phyloP scores from a whole-genome alignment of 345 rosid species.

The Turritis glabra region DNA sequence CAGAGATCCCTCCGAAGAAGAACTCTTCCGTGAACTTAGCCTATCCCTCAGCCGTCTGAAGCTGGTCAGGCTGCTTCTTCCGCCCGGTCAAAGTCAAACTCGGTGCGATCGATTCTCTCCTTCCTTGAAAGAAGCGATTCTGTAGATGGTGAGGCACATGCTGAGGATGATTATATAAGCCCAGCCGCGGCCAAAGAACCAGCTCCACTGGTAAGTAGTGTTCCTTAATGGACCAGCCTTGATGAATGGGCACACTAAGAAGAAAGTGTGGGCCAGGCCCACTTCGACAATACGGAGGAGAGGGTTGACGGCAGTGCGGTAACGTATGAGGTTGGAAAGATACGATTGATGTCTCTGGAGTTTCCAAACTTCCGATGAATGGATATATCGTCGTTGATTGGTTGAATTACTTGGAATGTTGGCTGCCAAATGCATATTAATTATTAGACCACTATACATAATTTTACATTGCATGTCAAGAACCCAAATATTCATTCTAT shows the following conservation, averaged over 20 bases:
- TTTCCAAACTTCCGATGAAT: conserved; percentile 95
- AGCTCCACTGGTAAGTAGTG: conserved; percentile 69
- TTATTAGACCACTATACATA: neutral
- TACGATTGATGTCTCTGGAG: conserved; percentile 96
- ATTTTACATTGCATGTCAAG: neutral
- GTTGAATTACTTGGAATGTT: conserved; percentile 90
- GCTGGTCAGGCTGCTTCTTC: conserved; percentile 91
- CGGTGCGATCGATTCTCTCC: conserved; percentile 84
- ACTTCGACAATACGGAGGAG: conserved; percentile 88
- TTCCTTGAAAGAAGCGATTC: conserved; percentile 72
- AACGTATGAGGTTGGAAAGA: conserved; percentile 92
- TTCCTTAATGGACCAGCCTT: conserved; percentile 88
- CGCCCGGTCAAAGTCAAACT: conserved; percentile 83
- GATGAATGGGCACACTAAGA: conserved; percentile 89
- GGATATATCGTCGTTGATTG: conserved; percentile 98
- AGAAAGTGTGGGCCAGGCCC: conserved; percentile 83
- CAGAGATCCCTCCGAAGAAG: conserved; percentile 96
- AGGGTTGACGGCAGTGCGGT: conserved; percentile 91
- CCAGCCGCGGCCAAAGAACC: conserved; percentile 92
- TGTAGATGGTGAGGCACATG: conserved; percentile 87
- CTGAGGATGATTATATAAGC: conserved; percentile 77
- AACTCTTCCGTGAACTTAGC: conserved; percentile 88
- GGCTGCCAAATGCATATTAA: conserved; percentile 49
- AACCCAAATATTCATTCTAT: neutral
- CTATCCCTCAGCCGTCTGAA: conserved; percentile 97